phyloP scores from a whole-genome alignment of 441 rosid species.

The Metrosideros polymorpha region DNA sequence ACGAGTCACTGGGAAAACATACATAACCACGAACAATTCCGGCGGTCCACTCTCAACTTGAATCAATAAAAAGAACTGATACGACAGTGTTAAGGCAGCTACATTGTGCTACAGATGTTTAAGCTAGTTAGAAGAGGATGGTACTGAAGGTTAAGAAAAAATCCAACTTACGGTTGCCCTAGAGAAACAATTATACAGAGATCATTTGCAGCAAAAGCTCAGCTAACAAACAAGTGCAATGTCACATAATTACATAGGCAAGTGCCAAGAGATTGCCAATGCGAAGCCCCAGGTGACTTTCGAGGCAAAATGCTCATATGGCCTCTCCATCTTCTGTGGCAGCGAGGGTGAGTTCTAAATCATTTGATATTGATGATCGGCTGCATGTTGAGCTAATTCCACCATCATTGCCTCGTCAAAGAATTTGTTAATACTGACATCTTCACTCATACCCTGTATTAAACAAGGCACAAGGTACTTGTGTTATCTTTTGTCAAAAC shows the following conservation, averaged over 20 bases:
- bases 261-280: background rate
- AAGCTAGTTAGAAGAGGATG: background rate
- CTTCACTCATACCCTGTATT: slow-evolving; percentile 90
- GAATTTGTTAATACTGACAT: slow-evolving; percentile 94
- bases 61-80: background rate
- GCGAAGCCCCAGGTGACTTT: background rate
- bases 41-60: background rate
- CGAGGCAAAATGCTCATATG: background rate
- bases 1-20: background rate
- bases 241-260: background rate
- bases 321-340: background rate
- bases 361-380: slow-evolving; percentile 65
- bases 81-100: background rate
- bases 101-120: background rate
- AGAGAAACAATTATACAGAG: background rate
- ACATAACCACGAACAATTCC: background rate
- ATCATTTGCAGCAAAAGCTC: background rate
- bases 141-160: background rate
- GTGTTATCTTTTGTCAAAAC: background rate
- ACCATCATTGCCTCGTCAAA: slow-evolving; percentile 97
- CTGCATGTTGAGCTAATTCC: slow-evolving; percentile 93
- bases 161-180: background rate
- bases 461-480: background rate
- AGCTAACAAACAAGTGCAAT: background rate
- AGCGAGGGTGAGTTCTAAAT: background rate